A percentile compares a stretch with the other conserved stretches of the same genome.
These are phyloP conservation scores for Nannizzia gypsea DNA, from an alignment of 2,329 filamentous ascomycete genomes.

Conservation along the genomic window DNA sequence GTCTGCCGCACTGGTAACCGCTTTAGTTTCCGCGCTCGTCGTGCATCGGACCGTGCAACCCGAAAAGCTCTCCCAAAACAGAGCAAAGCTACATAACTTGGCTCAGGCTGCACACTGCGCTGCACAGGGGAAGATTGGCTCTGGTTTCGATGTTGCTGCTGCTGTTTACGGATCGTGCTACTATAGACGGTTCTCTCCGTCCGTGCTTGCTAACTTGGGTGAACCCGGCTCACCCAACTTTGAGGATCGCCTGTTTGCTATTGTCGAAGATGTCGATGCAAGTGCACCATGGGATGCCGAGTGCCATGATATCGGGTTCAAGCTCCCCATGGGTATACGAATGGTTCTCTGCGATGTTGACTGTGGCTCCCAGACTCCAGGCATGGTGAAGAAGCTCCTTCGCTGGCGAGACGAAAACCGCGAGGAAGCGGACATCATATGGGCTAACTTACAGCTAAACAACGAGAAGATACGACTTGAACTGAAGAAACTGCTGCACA, in stretches of 20 bases:
- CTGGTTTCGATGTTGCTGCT: slow-evolving; percentile 86
- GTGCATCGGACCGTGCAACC: slow-evolving; percentile 34
- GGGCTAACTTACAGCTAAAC: slow-evolving; percentile 59
- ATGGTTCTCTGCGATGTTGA: slow-evolving; percentile 94
- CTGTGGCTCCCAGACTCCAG: slow-evolving; percentile 82
- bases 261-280: slow-evolving; percentile 51
- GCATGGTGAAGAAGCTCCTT: slow-evolving; percentile 90
- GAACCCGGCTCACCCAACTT: slow-evolving; percentile 58
- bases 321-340: slow-evolving; percentile 59
- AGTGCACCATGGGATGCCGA: slow-evolving; percentile 63
- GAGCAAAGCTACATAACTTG: slow-evolving; percentile 69
- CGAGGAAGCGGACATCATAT: slow-evolving; percentile 55
- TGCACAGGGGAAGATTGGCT: slow-evolving; percentile 91
- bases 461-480: slow-evolving; percentile 61
- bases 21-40: slow-evolving; percentile 50
- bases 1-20: slow-evolving; percentile 83
- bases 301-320: slow-evolving; percentile 56
- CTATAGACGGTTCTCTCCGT: slow-evolving; percentile 85
- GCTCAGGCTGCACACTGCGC: slow-evolving; percentile 89
- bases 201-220: slow-evolving; percentile 55
- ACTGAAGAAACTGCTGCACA: slow-evolving; percentile 44
- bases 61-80: slow-evolving; percentile 38
- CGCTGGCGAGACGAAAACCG: slow-evolving; percentile 60
- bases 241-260: slow-evolving; percentile 47
- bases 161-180: slow-evolving; percentile 85